Conservation (phyloP, 2,329 filamentous ascomycete species). For the Aspergillus quadrilineatus region DNA sequence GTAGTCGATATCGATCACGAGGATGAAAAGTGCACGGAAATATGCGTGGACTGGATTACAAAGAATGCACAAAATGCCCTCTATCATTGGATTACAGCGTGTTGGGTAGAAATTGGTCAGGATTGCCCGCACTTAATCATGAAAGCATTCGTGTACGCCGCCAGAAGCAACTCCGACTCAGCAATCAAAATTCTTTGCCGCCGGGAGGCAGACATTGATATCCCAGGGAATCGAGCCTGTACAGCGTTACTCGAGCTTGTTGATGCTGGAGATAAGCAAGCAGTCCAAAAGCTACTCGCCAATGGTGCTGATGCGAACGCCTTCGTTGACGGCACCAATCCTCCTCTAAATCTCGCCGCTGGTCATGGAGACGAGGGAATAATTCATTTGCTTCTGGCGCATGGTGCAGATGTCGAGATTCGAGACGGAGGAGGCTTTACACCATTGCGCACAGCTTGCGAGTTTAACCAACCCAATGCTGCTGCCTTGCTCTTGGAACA, state of each 20-base stretch:
- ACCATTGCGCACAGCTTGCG: slow-evolving; percentile 1
- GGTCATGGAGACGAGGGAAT: slow-evolving; percentile 11
- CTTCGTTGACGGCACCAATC: background rate
- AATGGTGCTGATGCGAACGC: slow-evolving; percentile 22
- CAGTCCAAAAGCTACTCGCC: slow-evolving; percentile 15
- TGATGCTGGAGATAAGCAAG: slow-evolving; percentile 1
- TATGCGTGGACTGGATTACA: slow-evolving; percentile 17
- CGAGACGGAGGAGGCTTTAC: background rate
- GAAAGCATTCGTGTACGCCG: slow-evolving; percentile 16
- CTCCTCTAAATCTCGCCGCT: slow-evolving; percentile 17
- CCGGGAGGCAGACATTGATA: slow-evolving; percentile 21
- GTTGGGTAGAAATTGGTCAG: slow-evolving; percentile 19
- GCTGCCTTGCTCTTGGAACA: slow-evolving; percentile 2
- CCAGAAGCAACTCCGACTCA: slow-evolving; percentile 11
- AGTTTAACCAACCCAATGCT: background rate
- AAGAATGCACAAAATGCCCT: too few relatives aligned
- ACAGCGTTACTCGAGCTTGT: slow-evolving; percentile 18
- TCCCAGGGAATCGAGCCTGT: background rate
- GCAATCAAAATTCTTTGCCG: slow-evolving; percentile 18
- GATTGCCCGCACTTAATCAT: slow-evolving; percentile 8
- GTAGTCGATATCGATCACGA: background rate
- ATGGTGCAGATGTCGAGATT: slow-evolving; percentile 8
- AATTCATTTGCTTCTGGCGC: slow-evolving; percentile 1
- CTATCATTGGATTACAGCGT: too few relatives aligned
- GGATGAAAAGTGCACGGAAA: background rate